Evolutionary conservation across 345 rosid genomes (phyloP), one percentile per base, ranked within the genome.

Genomic region (Viola odorata): DNA sequence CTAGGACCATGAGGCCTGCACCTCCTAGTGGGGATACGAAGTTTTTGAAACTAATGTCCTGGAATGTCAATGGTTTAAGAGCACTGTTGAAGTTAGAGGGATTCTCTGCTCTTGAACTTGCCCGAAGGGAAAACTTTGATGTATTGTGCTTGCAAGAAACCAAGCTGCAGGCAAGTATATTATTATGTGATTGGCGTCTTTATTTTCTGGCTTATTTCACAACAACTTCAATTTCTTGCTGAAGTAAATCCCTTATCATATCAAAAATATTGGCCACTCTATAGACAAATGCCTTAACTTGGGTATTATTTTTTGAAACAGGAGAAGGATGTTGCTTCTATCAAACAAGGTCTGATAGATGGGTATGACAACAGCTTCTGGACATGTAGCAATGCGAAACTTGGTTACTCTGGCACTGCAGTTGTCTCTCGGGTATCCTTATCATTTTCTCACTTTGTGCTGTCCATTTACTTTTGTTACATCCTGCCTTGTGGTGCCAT

Each of bases 331-430:
- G 87, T 89, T 17, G 84, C 83, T 57, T 89, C 82, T 45, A 75
- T 94, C 68, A 81, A 77, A 72, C 77, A 81, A 14, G 51, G 64
- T 68, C 85, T 92, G 45, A 67, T 86, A 68, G 82, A 82, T 59
- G 96, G 96, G 50, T 90, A 89, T 50, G 83, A 80, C 53, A 85
- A 81, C 79, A 82, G 87, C 80, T 94, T 84, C 74, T 94, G 97
- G 97, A 80, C 96, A 10, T 94, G 97, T 47, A 90, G 99, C 66
- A 78, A 69, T 64, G 67, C 95, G 44, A 90, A 83, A 78, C 97
- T 94, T 68, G 99, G 97, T 70, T 94, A 90, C 81, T 86, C 99
- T 58, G 99, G 99, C 60, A 82, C 97, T 37, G 96, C 99, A 13
- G 82, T 94, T 54, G 71, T 94, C 75, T 94, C 99, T 66, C 80